phyloP scores from a whole-genome alignment of 2,329 filamentous ascomycete genomes.

The Chalara sp. region DNA sequence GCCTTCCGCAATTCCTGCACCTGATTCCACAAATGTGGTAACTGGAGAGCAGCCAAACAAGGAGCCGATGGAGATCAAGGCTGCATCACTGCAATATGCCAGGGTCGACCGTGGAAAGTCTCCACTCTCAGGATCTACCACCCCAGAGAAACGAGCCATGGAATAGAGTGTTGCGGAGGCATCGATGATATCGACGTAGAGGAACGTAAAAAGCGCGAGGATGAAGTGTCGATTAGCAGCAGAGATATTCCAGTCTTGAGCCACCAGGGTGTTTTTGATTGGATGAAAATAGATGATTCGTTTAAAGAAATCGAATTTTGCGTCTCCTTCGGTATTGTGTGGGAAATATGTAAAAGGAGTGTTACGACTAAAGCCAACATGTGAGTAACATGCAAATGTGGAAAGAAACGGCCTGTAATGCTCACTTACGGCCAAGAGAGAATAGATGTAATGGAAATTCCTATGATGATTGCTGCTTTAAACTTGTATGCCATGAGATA shows the following conservation, averaged over 20 bases:
- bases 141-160: conserved; percentile 71
- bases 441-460: conserved; percentile 65
- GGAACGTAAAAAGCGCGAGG: conserved; percentile 67
- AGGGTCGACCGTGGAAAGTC: conserved; percentile 82
- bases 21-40: conserved; percentile 70
- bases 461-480: conserved; percentile 69
- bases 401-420: too few species aligned
- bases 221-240: conserved; percentile 51
- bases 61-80: conserved; percentile 64
- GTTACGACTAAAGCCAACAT: conserved; percentile 39
- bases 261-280: conserved; percentile 54
- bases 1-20: conserved; percentile 69
- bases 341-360: conserved; percentile 71
- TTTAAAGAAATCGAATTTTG: conserved; percentile 65
- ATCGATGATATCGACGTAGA: conserved; percentile 76
- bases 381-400: too few species aligned
- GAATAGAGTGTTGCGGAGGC: conserved; percentile 72
- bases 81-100: conserved; percentile 67
- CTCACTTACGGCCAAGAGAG: conserved; percentile 64
- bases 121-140: conserved; percentile 57
- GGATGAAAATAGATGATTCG: conserved; percentile 66
- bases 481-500: conserved; percentile 74
- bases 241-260: conserved; percentile 58
- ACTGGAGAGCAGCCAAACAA: conserved; percentile 65
- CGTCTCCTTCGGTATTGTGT: conserved; percentile 54